Conservation (phyloP, 1,284 basidiomycete genomes). For the Ceratobasidium papillatum region DNA sequence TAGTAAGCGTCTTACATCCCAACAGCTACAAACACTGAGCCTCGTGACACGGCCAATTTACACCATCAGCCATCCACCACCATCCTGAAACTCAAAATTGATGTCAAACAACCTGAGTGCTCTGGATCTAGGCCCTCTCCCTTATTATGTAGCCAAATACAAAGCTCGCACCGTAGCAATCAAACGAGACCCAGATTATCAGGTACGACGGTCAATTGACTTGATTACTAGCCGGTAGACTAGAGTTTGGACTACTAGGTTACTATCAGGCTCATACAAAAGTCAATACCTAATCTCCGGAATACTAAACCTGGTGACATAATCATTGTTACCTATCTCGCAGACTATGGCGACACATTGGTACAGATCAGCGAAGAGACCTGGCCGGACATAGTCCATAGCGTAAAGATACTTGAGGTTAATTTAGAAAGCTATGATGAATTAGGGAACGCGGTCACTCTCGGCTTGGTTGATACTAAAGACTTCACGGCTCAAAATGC, state of each 20-base stretch:
- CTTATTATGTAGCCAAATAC: slow-evolving; percentile 4
- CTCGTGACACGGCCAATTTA: no score
- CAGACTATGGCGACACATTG: not conserved
- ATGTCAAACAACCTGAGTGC: not conserved
- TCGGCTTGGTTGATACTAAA: no score
- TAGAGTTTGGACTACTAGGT: not conserved
- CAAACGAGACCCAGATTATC: slow-evolving; percentile 7
- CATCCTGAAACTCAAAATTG: no score
- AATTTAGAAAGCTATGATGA: no score
- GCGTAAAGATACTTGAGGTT: not conserved
- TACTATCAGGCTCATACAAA: not conserved
- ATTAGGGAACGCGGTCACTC: no score
- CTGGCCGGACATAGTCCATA: no score
- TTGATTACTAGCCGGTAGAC: no score
- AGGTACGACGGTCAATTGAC: not conserved
- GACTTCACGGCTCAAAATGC: no score
- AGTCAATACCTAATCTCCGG: not conserved
- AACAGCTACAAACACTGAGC: no score
- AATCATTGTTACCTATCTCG: not conserved
- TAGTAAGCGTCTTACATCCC: no score
- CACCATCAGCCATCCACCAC: no score
- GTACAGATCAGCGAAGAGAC: slow-evolving; percentile 8
- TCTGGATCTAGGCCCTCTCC: not conserved
- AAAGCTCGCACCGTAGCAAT: not conserved
- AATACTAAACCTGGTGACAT: not conserved